These are phyloP conservation scores for Basidiobolus meristosporus DNA, from an alignment of 371 early-diverging fungal genomes.

Conservation along the genomic window DNA sequence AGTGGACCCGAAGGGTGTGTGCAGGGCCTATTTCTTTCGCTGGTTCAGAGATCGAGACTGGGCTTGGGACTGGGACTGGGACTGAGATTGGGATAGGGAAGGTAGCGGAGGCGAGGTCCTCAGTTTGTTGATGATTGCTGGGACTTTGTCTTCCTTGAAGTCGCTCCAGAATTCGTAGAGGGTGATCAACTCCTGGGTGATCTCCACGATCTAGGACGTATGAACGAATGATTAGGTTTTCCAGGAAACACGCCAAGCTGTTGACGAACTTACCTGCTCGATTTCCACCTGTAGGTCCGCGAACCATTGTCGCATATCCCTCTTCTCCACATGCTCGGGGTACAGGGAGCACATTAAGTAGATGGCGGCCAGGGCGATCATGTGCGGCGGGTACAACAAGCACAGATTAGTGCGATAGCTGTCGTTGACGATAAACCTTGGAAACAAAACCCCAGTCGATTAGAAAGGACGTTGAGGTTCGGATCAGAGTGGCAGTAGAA, in stretches of 20 bases:
- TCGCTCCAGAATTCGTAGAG: conserved; percentile 43
- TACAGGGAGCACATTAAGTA: conserved; percentile 49
- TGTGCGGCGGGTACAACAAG: conserved; percentile 70
- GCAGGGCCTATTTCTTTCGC: too few relatives aligned
- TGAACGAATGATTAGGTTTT: background rate
- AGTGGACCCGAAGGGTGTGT: too few relatives aligned
- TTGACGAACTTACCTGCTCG: conserved; percentile 14
- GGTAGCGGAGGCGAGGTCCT: background rate
- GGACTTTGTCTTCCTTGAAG: conserved; percentile 35
- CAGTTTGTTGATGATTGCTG: conserved; percentile 11
- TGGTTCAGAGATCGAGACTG: too few relatives aligned
- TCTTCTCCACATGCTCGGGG: conserved; percentile 16
- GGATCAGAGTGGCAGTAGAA: background rate
- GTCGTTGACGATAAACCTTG: conserved; percentile 65
- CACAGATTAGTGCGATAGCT: conserved; percentile 57
- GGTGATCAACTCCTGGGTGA: conserved; percentile 40
- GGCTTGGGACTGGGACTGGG: too few relatives aligned
- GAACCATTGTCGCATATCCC: conserved; percentile 54
- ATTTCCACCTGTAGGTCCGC: conserved; percentile 54
- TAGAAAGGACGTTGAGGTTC: background rate
- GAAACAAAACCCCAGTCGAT: background rate
- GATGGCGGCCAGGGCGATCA: conserved; percentile 67
- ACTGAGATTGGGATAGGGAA: too few relatives aligned
- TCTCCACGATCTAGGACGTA: conserved; percentile 11
- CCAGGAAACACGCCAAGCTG: background rate